Percentiles rank a stretch among this genome's conserved stretches.
These are phyloP conservation scores for Eucalyptus microcorys DNA, from an alignment of 345 rosid species.

Conservation along the genomic window DNA sequence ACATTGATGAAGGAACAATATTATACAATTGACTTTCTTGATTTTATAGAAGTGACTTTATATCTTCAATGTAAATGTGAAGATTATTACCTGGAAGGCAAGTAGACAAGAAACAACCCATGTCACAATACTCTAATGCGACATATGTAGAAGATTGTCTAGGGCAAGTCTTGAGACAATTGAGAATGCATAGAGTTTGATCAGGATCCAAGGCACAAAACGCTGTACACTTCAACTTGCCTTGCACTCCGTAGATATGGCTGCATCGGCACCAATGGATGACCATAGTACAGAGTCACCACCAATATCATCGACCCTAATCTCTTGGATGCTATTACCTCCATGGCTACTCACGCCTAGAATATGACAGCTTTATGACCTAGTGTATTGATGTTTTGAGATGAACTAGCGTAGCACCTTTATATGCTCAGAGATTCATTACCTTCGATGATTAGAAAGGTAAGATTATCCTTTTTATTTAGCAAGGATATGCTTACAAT, in stretches of 20 bases:
- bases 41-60: too few relatives aligned
- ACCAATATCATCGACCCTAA: not conserved
- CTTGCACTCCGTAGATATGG: not conserved
- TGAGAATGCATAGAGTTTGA: not conserved
- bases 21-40: too few relatives aligned
- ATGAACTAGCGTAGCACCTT: not conserved
- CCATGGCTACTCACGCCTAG: too few relatives aligned
- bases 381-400: not conserved
- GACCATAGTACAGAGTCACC: not conserved
- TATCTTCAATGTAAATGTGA: too few relatives aligned
- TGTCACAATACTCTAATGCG: too few relatives aligned
- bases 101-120: not conserved
- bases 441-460: not conserved
- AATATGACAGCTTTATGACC: not conserved
- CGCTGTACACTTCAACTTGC: not conserved
- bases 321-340: not conserved
- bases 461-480: not conserved
- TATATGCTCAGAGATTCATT: not conserved
- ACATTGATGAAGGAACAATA: too few relatives aligned
- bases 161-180: not conserved
- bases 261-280: not conserved
- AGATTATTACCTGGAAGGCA: not conserved
- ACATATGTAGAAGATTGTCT: not conserved
- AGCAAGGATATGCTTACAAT: too few relatives aligned
- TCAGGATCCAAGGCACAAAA: not conserved